Evolutionary conservation across 2,329 filamentous ascomycete genomes (phyloP).

Genomic region (Monosporascus sp.): DNA sequence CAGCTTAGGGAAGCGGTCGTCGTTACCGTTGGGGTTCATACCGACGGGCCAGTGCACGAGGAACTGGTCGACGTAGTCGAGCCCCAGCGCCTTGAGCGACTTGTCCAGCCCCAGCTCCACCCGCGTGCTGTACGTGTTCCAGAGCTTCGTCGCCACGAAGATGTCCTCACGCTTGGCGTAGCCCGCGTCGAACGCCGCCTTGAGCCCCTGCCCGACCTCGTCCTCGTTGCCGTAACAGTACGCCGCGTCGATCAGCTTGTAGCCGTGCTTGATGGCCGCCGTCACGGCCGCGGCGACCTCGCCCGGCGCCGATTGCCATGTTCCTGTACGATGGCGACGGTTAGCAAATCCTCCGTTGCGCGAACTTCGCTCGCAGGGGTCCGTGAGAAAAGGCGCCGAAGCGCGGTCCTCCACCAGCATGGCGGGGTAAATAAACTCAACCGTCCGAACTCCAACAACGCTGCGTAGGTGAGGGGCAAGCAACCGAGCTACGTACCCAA

Average conservation of each 20-base stretch:
- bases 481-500: slow-evolving; percentile 41
- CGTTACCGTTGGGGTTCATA: slow-evolving; percentile 71
- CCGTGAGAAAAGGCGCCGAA: too few relatives aligned
- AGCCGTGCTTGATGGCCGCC: slow-evolving; percentile 51
- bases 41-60: slow-evolving; percentile 80
- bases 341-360: neutral
- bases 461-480: slow-evolving; percentile 1
- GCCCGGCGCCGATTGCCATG: slow-evolving; percentile 58
- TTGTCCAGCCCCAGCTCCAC: slow-evolving; percentile 66
- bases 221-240: slow-evolving; percentile 79
- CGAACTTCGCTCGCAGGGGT: neutral
- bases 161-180: slow-evolving; percentile 69
- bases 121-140: slow-evolving; percentile 71
- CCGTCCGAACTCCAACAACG: too few relatives aligned
- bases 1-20: slow-evolving; percentile 69
- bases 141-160: slow-evolving; percentile 82
- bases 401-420: too few relatives aligned
- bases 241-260: slow-evolving; percentile 62
- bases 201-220: slow-evolving; percentile 73
- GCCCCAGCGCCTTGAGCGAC: slow-evolving; percentile 65
- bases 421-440: too few relatives aligned
- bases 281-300: slow-evolving; percentile 54
- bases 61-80: slow-evolving; percentile 78
- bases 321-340: slow-evolving; percentile 37
- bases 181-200: slow-evolving; percentile 64